Base-by-base conservation (phyloP, 768 basidiomycete genomes). In the Vishniacozyma victoriae region DNA sequence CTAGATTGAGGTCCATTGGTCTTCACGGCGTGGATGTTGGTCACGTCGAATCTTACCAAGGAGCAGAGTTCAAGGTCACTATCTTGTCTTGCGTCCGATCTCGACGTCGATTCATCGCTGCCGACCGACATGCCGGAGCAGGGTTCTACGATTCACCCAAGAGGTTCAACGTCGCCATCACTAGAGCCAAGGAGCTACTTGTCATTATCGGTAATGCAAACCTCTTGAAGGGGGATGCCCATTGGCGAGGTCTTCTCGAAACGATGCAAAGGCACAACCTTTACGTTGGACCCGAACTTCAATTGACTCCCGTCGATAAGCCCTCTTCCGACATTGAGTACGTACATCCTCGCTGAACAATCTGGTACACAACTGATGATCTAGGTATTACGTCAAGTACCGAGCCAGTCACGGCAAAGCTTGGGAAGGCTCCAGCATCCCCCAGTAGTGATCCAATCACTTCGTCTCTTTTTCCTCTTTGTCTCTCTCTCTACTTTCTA, bases 111-210 rank as follows among this genome's bases (percentile, higher is more conserved):
- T 73, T 72, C 52, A 41, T 72, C 16, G 36, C 46, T 5, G 48
- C 52, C 36, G 73, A 74, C 49, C 51, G 54, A n/a, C 23, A 47
- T 18, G 55, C 57, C 9, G 63, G 60, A 20, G 67, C 72, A 44
- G 73, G 73, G 1, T 44, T 74, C n/a, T 62, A 69, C 5, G 58
- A 60, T 39, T 72, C 72, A 42, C 62, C 64, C 9, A 67, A 70
- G 43, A 72, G 70, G 14, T 72, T 73, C 64, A 74, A 74, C 49
- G 73, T 74, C 24, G 70, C 72, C 22, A 72, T 72, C 44, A 74
- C 72, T 0, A 57, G 73, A 20, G 72, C 72, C 2, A 72, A 73
- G 42, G 72, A 73, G 53, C 44, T 73, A 2, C 50, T 74, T 20
- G 43, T 74, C 29, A 51, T 72, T 18, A 50, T 74, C 6, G 73